Evolutionary conservation across 345 rosid genomes (phyloP).

Genomic region (Melaleuca alternifolia): DNA sequence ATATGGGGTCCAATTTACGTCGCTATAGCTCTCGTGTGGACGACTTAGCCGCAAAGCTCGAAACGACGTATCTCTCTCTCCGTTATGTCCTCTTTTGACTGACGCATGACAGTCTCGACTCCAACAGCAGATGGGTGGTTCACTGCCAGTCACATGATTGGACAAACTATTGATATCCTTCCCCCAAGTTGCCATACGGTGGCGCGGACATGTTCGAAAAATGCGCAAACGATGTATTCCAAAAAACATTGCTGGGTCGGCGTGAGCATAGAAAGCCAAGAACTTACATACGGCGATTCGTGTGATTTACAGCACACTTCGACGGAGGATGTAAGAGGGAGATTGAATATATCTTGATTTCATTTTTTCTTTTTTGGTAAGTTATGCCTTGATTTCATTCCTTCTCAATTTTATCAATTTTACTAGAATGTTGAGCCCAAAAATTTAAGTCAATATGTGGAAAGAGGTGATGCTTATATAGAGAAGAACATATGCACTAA

Average conservation of each 20-base stretch:
- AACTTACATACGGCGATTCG: neutral
- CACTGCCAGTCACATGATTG: neutral
- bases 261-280: neutral
- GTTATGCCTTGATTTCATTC: neutral
- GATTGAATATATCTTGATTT: no score
- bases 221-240: neutral
- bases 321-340: neutral
- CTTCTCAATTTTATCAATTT: neutral
- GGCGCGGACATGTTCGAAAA: neutral
- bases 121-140: neutral
- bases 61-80: neutral
- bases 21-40: neutral
- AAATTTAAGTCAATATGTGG: neutral
- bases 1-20: neutral
- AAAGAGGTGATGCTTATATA: neutral
- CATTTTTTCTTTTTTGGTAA: no score
- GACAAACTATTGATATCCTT: neutral
- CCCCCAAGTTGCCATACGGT: neutral
- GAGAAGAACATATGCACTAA: neutral
- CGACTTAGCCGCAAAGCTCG: neutral
- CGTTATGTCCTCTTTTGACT: neutral
- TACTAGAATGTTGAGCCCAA: neutral
- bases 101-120: neutral
- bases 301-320: neutral
- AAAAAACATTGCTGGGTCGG: neutral